Conservation (phyloP, 371 early-diverging fungal species). For the Chytridiales sp. region DNA sequence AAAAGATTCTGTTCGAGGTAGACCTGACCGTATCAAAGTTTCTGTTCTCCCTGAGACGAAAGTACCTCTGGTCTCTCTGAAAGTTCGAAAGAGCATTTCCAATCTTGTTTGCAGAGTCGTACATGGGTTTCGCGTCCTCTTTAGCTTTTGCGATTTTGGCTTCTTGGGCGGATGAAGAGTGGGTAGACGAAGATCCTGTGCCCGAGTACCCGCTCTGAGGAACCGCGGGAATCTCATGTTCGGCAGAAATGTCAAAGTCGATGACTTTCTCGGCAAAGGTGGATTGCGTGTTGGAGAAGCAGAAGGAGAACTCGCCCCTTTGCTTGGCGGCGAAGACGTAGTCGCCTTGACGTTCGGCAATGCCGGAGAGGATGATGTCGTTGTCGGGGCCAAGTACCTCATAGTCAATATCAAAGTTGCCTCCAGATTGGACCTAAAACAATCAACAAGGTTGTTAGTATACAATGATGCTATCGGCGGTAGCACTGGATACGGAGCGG, state of each 20-base stretch:
- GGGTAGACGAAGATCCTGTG: slow-evolving; percentile 7
- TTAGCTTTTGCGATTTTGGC: slow-evolving; percentile 8
- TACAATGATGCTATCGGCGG: background rate
- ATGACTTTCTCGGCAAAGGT: slow-evolving; percentile 83
- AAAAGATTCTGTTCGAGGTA: slow-evolving; percentile 81
- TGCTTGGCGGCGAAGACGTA: slow-evolving; percentile 78
- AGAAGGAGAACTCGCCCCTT: slow-evolving; percentile 86
- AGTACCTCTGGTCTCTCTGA: slow-evolving; percentile 77
- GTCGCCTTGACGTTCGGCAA: slow-evolving; percentile 87
- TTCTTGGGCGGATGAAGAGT: slow-evolving; percentile 19
- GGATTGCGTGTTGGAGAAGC: slow-evolving; percentile 88
- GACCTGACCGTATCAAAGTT: slow-evolving; percentile 82
- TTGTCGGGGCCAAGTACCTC: slow-evolving; percentile 68
- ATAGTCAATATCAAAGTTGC: slow-evolving; percentile 89
- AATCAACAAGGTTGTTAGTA: too few species aligned
- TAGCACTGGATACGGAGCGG: background rate
- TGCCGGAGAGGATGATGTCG: slow-evolving; percentile 63
- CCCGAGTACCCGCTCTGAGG: background rate
- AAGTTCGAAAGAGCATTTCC: slow-evolving; percentile 50
- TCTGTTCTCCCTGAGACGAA: slow-evolving; percentile 83
- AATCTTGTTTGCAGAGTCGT: slow-evolving; percentile 22
- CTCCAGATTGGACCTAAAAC: slow-evolving; percentile 85
- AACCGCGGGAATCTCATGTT: slow-evolving; percentile 60
- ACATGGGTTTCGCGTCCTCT: slow-evolving; percentile 30
- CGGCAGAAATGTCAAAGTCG: slow-evolving; percentile 86